Base-by-base conservation (phyloP, 139 green algal genomes). In the Chlorella sp. region DNA sequence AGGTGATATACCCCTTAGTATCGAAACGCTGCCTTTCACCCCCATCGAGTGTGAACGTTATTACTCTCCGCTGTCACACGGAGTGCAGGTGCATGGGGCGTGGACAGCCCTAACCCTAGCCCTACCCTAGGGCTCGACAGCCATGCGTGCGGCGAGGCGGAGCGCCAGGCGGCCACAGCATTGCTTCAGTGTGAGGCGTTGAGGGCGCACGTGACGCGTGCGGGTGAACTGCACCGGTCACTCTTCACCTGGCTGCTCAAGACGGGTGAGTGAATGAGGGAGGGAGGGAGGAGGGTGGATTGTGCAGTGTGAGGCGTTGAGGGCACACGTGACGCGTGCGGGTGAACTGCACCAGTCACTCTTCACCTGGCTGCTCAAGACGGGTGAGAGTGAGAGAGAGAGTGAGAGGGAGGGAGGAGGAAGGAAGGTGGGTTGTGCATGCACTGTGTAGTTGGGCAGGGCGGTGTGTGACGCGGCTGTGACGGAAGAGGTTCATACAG, bases 211-310 rank as follows among this genome's bases (percentile, higher is more conserved):
- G 35, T 89, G 23, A 74, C 74, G 0, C 29, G 32, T 0, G 65
- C 74, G 24, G 81, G 73, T 1, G 67, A 61, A 0, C 75, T 86
- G 60, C 87, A 89, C 73, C 81, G 88, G 51, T 69, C 68, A 33
- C 83, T 93, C 64, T 93, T 89, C 73, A 79, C 76, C 10, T 94
- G 86, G 85, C 81, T 94, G 71, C 80, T 90, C 31, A 82, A 69
- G 24, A 30, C 30, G 73, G 23, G 33, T 42, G 51, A 27, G 32
- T 31, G 50, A 55, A 24, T 55, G 42, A 55, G 10, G 17, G 17
- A 55, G n/a, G n/a, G n/a, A 55, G 17, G 17, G 17, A 55, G 10
- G 42, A 55, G 10, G 17, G 42, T 55, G 10, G 10, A 55, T 55
- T 55, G 10, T 55, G 42, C 17, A 55, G 17, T 17, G 10, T 55